Evolutionary conservation across 768 basidiomycete species (phyloP).

Genomic region (Mycena haematopus): DNA sequence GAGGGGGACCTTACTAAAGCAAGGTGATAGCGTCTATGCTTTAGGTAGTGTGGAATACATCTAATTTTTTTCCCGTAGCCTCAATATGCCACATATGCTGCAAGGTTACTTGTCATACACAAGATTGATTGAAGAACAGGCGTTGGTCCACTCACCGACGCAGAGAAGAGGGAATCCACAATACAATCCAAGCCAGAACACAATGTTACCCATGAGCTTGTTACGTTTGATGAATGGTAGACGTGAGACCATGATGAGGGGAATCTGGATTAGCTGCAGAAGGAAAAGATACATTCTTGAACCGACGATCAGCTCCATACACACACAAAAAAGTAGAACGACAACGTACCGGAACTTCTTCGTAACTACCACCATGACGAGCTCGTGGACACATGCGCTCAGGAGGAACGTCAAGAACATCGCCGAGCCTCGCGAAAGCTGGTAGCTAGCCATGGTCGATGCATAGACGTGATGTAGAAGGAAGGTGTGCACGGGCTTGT

Average conservation of each 20-base stretch:
- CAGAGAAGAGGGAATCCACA: slow-evolving; percentile 94
- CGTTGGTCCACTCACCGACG: slow-evolving; percentile 48
- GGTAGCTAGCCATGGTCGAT: slow-evolving; percentile 79
- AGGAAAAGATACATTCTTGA: slow-evolving; percentile 84
- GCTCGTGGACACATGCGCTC: slow-evolving; percentile 88
- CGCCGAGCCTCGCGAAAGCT: slow-evolving; percentile 77
- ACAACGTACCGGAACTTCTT: slow-evolving; percentile 80
- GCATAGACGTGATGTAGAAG: slow-evolving; percentile 95
- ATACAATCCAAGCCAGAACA: slow-evolving; percentile 95
- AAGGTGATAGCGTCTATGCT: slow-evolving; percentile 1
- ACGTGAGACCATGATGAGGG: slow-evolving; percentile 83
- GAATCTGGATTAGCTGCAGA: slow-evolving; percentile 88
- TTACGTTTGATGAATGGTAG: slow-evolving; percentile 81
- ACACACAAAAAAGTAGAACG: background rate
- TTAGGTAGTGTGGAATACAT: background rate
- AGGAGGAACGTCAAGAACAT: slow-evolving; percentile 93
- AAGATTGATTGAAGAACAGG: background rate
- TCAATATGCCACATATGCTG: slow-evolving; percentile 61
- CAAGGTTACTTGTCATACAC: background rate
- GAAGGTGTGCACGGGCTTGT: slow-evolving; percentile 94
- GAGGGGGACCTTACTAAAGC: too few species aligned
- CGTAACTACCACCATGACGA: slow-evolving; percentile 96
- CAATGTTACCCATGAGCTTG: slow-evolving; percentile 79
- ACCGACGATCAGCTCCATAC: background rate
- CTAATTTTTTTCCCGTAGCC: background rate